phyloP scores from a whole-genome alignment of 495 filamentous ascomycete species.

The Lasiosphaeria miniovina region DNA sequence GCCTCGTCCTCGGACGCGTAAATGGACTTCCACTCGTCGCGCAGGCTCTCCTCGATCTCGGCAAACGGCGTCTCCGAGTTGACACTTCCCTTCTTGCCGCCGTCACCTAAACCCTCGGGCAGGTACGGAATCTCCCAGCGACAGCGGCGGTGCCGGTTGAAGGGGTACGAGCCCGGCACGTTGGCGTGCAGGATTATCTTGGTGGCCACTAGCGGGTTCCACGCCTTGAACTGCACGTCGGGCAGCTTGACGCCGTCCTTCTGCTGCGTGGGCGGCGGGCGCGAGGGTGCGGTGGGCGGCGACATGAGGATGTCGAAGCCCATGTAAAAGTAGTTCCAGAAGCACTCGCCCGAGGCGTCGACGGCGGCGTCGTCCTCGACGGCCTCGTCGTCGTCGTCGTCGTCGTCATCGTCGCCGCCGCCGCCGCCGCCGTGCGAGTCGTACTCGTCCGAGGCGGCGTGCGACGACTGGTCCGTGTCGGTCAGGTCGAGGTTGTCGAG shows the following conservation, averaged over 20 bases:
- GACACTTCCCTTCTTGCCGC: constrained; percentile 27
- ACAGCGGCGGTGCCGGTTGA: constrained; percentile 88
- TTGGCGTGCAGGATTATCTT: constrained; percentile 92
- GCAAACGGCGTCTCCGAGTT: constrained; percentile 78
- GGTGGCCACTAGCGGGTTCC: constrained; percentile 69
- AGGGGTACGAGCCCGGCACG: constrained; percentile 91
- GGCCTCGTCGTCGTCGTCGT: constrained; percentile 57
- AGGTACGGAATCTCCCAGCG: constrained; percentile 77
- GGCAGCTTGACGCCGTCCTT: constrained; percentile 21
- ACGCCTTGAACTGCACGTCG: constrained; percentile 36
- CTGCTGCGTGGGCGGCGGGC: constrained; percentile 56
- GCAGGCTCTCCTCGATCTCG: constrained; percentile 62
- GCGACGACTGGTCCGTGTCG: constrained; percentile 83
- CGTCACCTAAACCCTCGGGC: constrained; percentile 18
- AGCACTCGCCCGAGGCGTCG: constrained; percentile 66
- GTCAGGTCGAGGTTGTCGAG: constrained; percentile 50
- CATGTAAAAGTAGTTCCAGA: constrained; percentile 95
- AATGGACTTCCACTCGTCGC: constrained; percentile 66
- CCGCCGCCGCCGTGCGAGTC: constrained; percentile 57
- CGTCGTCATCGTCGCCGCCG: constrained; percentile 45
- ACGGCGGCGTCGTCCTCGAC: constrained; percentile 47
- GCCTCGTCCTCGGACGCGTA: constrained; percentile 62
- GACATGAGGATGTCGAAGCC: constrained; percentile 94
- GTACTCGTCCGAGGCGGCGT: constrained; percentile 69
- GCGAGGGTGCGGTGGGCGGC: constrained; percentile 61